Evolutionary conservation across 2,329 filamentous ascomycete genomes (phyloP).

Genomic region (Hypoxylon sp.): DNA sequence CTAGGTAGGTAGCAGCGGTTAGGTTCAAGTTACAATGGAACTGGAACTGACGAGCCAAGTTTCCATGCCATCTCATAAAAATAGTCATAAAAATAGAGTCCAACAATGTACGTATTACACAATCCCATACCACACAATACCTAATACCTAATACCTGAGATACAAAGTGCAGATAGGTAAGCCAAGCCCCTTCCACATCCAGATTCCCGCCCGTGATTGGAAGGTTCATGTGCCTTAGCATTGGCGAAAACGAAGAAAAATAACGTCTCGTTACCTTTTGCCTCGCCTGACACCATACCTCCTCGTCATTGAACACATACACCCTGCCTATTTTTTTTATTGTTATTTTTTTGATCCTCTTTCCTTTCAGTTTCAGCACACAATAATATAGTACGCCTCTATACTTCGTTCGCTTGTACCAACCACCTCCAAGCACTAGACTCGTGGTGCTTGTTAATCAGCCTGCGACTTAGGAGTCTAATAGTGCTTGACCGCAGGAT

Average conservation of each 20-base stretch:
- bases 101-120: conserved; percentile 19
- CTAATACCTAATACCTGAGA: conserved; percentile 17
- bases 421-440: conserved; percentile 23
- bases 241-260: conserved; percentile 37
- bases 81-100: conserved; percentile 37
- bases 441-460: conserved; percentile 18
- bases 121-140: conserved; percentile 10
- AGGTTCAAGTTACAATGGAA: conserved; percentile 17
- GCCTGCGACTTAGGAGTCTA: conserved; percentile 23
- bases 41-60: conserved; percentile 22
- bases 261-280: conserved; percentile 34
- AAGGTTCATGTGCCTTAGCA: conserved; percentile 28
- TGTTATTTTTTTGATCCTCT: conserved; percentile 11
- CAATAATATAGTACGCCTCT: conserved; percentile 13
- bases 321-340: conserved; percentile 16
- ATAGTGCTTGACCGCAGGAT: conserved; percentile 30
- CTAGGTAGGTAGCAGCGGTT: background rate
- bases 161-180: conserved; percentile 13
- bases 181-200: conserved; percentile 22
- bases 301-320: conserved; percentile 37
- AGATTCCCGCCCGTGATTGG: conserved; percentile 27
- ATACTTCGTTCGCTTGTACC: conserved; percentile 26
- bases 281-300: conserved; percentile 33
- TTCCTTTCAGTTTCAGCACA: conserved; percentile 12
- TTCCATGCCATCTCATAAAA: conserved; percentile 19